Evolutionary conservation across 345 rosid species (phyloP).

Genomic region (Camelina neglecta): DNA sequence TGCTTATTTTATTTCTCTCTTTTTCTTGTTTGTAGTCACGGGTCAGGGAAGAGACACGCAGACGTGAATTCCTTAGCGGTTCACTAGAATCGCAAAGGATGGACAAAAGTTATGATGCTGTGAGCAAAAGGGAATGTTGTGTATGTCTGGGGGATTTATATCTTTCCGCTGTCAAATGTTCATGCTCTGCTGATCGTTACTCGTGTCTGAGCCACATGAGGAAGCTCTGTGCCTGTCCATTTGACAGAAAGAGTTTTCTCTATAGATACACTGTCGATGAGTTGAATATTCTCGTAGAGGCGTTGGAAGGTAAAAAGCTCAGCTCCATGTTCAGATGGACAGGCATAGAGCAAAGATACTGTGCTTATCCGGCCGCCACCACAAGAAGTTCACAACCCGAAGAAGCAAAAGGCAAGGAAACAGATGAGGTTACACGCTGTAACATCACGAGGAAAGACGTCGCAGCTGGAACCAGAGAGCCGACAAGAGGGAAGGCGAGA

Average conservation of each 20-base stretch:
- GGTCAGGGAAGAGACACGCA: conserved; percentile 53
- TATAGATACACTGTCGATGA: conserved; percentile 57
- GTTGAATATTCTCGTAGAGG: conserved; percentile 63
- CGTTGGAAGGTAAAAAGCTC: conserved; percentile 59
- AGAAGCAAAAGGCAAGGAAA: conserved; percentile 27
- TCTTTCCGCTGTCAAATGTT: conserved; percentile 66
- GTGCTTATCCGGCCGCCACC: not conserved
- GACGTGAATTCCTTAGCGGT: conserved; percentile 56
- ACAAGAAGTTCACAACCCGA: conserved; percentile 21
- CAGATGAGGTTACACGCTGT: conserved; percentile 8
- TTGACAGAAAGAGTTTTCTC: conserved; percentile 57
- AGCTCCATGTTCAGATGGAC: conserved; percentile 59
- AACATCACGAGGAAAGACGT: conserved; percentile 27
- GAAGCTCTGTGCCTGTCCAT: conserved; percentile 69
- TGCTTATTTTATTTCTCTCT: not conserved
- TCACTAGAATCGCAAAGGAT: conserved; percentile 51
- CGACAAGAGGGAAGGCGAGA: conserved; percentile 43
- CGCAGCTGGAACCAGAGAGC: conserved; percentile 42
- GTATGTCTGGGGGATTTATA: conserved; percentile 65
- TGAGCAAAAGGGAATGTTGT: conserved; percentile 58
- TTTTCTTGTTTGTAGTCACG: conserved; percentile 54
- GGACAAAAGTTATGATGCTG: conserved; percentile 52
- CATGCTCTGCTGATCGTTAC: conserved; percentile 59
- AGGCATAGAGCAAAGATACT: conserved; percentile 41
- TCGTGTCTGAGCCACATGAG: conserved; percentile 64